Conservation (phyloP, 805 yeast genomes). For the Ogataea saltuana region DNA sequence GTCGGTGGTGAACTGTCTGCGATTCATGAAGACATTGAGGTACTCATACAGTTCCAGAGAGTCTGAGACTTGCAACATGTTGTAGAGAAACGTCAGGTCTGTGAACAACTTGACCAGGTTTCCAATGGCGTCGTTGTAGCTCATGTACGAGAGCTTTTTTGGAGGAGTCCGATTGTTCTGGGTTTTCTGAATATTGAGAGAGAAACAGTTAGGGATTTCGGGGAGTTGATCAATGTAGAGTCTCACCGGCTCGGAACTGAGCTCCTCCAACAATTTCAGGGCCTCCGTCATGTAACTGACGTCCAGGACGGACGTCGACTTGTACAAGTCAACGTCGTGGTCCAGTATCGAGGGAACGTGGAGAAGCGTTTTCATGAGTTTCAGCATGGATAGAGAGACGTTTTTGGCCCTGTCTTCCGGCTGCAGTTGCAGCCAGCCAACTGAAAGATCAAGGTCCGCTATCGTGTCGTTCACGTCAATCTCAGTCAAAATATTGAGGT, state of each 20-base stretch:
- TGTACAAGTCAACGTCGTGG: slow-evolving; percentile 14
- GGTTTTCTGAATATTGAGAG: slow-evolving; percentile 48
- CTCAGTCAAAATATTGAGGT: slow-evolving; percentile 41
- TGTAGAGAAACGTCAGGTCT: slow-evolving; percentile 41
- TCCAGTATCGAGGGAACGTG: slow-evolving; percentile 12
- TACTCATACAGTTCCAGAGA: slow-evolving; percentile 30
- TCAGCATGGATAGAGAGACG: slow-evolving; percentile 23
- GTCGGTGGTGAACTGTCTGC: slow-evolving; percentile 27
- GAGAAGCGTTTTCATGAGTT: slow-evolving; percentile 9
- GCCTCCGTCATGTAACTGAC: slow-evolving; percentile 11
- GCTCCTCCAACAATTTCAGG: slow-evolving; percentile 6
- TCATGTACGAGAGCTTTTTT: slow-evolving; percentile 32
- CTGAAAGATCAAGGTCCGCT: slow-evolving; percentile 35
- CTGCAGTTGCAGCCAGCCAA: slow-evolving; percentile 34
- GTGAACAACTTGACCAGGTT: slow-evolving; percentile 33
- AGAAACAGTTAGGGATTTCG: slow-evolving; percentile 41
- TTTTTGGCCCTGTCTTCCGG: slow-evolving; percentile 12
- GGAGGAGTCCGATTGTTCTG: slow-evolving; percentile 52
- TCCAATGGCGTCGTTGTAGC: slow-evolving; percentile 19
- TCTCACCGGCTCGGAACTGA: slow-evolving; percentile 7
- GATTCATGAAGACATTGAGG: slow-evolving; percentile 28
- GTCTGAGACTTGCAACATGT: slow-evolving; percentile 33
- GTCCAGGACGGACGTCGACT: not conserved
- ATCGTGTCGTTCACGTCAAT: slow-evolving; percentile 22
- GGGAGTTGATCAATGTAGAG: slow-evolving; percentile 27